Evolutionary conservation across 2,329 filamentous ascomycete genomes (phyloP).

Genomic region (Peltaster fructicola): DNA sequence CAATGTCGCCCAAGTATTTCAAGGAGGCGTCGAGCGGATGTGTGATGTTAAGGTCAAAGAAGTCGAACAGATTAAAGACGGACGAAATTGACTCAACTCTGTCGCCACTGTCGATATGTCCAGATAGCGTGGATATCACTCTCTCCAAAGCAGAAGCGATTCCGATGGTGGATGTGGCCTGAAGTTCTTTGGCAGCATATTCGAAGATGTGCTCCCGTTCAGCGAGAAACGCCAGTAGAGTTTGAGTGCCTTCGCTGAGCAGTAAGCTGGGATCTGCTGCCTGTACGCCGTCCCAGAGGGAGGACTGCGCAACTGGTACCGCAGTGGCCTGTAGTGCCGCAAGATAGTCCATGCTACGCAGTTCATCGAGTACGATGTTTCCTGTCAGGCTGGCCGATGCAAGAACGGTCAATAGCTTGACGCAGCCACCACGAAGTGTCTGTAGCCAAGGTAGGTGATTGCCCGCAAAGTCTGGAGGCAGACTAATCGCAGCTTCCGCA

Average conservation of each 20-base stretch:
- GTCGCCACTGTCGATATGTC: slow-evolving; percentile 52
- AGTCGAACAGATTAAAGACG: slow-evolving; percentile 87
- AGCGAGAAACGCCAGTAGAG: slow-evolving; percentile 60
- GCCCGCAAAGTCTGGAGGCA: slow-evolving; percentile 9
- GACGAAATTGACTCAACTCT: too few species aligned
- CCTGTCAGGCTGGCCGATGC: slow-evolving; percentile 73
- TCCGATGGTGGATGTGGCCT: slow-evolving; percentile 35
- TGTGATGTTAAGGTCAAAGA: slow-evolving; percentile 48
- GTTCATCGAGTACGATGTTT: slow-evolving; percentile 54
- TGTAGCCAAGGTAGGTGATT: slow-evolving; percentile 23
- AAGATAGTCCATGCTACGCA: slow-evolving; percentile 65
- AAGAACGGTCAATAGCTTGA: slow-evolving; percentile 54
- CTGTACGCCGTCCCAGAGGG: slow-evolving; percentile 55
- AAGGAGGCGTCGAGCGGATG: slow-evolving; percentile 32
- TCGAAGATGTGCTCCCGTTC: slow-evolving; percentile 63
- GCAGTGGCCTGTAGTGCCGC: slow-evolving; percentile 61
- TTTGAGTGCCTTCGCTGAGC: slow-evolving; percentile 45
- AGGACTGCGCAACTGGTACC: slow-evolving; percentile 47
- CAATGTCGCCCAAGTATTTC: slow-evolving; percentile 45
- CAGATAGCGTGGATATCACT: slow-evolving; percentile 50
- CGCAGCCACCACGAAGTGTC: slow-evolving; percentile 25
- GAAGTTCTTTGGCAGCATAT: slow-evolving; percentile 73
- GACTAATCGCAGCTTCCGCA: slow-evolving; percentile 33
- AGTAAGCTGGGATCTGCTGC: slow-evolving; percentile 49
- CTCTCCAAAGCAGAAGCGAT: slow-evolving; percentile 35